Evolutionary conservation across 192 early-diverging fungal genomes (phyloP).

Genomic region (Coemansia sp.): DNA sequence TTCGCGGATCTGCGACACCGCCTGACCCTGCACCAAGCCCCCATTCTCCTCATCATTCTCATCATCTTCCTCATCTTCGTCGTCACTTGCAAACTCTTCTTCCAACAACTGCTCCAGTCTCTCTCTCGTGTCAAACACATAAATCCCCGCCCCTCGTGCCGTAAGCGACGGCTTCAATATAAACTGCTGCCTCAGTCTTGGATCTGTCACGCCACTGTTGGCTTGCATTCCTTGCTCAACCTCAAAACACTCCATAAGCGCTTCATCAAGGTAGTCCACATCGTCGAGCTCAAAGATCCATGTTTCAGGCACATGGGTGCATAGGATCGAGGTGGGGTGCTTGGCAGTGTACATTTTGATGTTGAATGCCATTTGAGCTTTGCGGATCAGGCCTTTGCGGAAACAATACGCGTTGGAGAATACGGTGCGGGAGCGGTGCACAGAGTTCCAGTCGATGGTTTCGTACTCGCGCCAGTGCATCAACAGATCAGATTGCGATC

Average conservation of each 20-base stretch:
- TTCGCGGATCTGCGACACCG: slow-evolving; percentile 62
- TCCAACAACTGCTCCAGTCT: slow-evolving; percentile 55
- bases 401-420: slow-evolving; percentile 63
- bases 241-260: slow-evolving; percentile 67
- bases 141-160: slow-evolving; percentile 63
- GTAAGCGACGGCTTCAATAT: slow-evolving; percentile 68
- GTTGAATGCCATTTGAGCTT: slow-evolving; percentile 66
- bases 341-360: slow-evolving; percentile 60
- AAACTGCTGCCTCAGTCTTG: slow-evolving; percentile 48
- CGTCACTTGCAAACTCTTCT: slow-evolving; percentile 41
- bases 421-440: slow-evolving; percentile 36
- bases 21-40: slow-evolving; percentile 10
- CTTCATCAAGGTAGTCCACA: slow-evolving; percentile 66
- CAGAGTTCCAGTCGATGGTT: slow-evolving; percentile 59
- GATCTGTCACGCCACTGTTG: slow-evolving; percentile 46
- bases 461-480: slow-evolving; percentile 71
- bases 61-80: slow-evolving; percentile 38
- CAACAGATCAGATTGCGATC: neutral
- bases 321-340: slow-evolving; percentile 57
- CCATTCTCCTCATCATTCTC: slow-evolving; percentile 15
- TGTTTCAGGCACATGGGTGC: slow-evolving; percentile 59
- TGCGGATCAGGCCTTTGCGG: slow-evolving; percentile 68
- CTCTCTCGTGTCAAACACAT: slow-evolving; percentile 61
- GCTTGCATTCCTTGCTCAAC: slow-evolving; percentile 57
- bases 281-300: slow-evolving; percentile 67